Percentiles rank a stretch among this genome's conserved stretches.
Conservation (phyloP, 1,284 basidiomycete genomes). For the Malassezia yamatoensis region DNA sequence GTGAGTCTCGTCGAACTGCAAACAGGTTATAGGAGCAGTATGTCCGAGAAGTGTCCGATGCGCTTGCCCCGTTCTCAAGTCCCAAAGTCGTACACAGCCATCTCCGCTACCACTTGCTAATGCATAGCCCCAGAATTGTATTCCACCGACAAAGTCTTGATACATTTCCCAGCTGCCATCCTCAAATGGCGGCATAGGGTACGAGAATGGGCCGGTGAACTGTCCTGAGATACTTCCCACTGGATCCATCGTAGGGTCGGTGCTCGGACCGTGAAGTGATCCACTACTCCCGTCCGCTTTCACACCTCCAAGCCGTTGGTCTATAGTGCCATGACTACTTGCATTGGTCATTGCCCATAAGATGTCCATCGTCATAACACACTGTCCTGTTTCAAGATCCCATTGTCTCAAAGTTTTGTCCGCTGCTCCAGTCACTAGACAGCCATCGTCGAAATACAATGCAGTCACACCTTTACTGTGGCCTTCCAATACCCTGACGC, state of each 20-base stretch:
- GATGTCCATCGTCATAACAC: conserved; percentile 98
- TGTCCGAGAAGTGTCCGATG: conserved; percentile 88
- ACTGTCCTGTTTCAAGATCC: conserved; percentile 93
- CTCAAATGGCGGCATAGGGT: conserved; percentile 71
- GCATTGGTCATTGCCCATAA: conserved; percentile 97
- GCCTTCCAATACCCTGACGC: conserved; percentile 70
- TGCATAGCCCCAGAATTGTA: conserved; percentile 98
- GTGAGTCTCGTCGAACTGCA: conserved; percentile 94
- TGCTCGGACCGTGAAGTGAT: too few relatives aligned
- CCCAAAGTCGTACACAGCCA: conserved; percentile 97
- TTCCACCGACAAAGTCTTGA: conserved; percentile 89
- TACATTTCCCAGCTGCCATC: conserved; percentile 90
- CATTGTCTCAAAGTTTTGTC: conserved; percentile 98
- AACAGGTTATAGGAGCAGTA: conserved; percentile 79
- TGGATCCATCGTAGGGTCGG: conserved; percentile 6
- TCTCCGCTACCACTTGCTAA: conserved; percentile 92
- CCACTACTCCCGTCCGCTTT: background rate
- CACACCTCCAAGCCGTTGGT: background rate
- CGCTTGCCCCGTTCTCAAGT: conserved; percentile 93
- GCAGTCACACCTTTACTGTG: conserved; percentile 85
- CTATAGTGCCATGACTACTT: conserved; percentile 20
- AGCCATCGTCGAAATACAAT: conserved; percentile 88
- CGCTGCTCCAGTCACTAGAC: conserved; percentile 87
- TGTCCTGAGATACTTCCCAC: conserved; percentile 24
- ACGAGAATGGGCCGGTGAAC: conserved; percentile 52